These are phyloP conservation scores for Allantophomopsis lycopodina DNA, from an alignment of 2,329 filamentous ascomycete species.

Conservation along the genomic window DNA sequence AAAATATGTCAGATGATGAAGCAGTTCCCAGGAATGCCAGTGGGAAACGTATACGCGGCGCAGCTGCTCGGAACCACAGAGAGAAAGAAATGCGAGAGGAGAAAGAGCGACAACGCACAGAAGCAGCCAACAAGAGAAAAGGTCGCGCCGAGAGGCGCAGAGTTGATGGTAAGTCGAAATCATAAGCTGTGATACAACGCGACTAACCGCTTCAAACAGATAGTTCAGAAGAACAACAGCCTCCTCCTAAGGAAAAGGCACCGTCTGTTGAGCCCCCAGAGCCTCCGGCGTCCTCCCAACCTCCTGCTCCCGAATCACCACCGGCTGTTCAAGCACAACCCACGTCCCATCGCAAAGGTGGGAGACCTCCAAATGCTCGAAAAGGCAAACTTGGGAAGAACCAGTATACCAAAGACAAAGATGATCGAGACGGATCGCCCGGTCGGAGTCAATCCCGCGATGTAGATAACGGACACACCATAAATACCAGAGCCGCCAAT, in stretches of 20 bases:
- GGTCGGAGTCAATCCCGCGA: conserved; percentile 33
- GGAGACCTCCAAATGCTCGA: conserved; percentile 49
- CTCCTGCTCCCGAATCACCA: conserved; percentile 32
- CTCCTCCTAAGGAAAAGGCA: background rate
- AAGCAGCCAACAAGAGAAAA: conserved; percentile 69
- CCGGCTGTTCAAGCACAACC: conserved; percentile 23
- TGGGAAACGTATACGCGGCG: conserved; percentile 46
- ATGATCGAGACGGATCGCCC: conserved; percentile 38
- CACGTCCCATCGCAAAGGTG: conserved; percentile 44
- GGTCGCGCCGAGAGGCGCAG: conserved; percentile 69
- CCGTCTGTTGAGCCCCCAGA: conserved; percentile 18
- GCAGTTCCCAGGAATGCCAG: conserved; percentile 30
- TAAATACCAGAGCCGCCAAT: conserved; percentile 20
- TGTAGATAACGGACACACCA: conserved; percentile 33
- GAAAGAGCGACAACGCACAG: conserved; percentile 57
- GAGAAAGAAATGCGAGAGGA: conserved; percentile 60
- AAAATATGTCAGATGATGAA: conserved; percentile 64
- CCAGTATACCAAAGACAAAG: conserved; percentile 69
- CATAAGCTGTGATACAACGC: background rate
- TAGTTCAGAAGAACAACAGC: no score
- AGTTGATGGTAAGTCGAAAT: conserved; percentile 54
- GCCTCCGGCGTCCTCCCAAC: conserved; percentile 30
- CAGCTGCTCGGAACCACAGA: conserved; percentile 40
- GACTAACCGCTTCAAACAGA: no score
- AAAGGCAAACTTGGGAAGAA: conserved; percentile 59